Percentiles rank a stretch among this genome's conserved stretches.
Evolutionary conservation across 1,139 yeast genomes (phyloP).

Genomic region (Yamadazyma epiphylla): DNA sequence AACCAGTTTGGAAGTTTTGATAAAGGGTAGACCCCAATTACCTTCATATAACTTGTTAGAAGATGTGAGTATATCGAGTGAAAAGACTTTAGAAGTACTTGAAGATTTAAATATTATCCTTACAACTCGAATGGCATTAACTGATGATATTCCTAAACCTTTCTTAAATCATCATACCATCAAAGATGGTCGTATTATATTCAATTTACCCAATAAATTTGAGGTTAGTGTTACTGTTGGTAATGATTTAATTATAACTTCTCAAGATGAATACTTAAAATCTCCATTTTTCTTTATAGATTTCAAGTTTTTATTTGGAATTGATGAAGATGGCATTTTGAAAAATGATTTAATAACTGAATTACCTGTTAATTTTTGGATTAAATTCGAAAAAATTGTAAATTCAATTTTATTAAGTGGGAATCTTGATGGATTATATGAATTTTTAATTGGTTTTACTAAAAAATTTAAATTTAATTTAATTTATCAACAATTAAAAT

Average conservation of each 20-base stretch:
- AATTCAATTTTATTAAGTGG: slow-evolving; percentile 53
- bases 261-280: slow-evolving; percentile 29
- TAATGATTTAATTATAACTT: slow-evolving; percentile 44
- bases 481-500: slow-evolving; percentile 59
- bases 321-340: slow-evolving; percentile 25
- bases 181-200: slow-evolving; percentile 71
- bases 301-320: slow-evolving; percentile 59
- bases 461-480: slow-evolving; percentile 71
- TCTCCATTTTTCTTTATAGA: slow-evolving; percentile 78
- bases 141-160: slow-evolving; percentile 57
- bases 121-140: slow-evolving; percentile 70
- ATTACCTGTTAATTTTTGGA: slow-evolving; percentile 34
- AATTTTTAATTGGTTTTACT: slow-evolving; percentile 65
- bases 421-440: slow-evolving; percentile 60
- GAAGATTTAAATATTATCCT: slow-evolving; percentile 69
- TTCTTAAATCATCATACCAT: slow-evolving; percentile 58
- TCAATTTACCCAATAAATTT: slow-evolving; percentile 63
- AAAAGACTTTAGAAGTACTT: slow-evolving; percentile 59
- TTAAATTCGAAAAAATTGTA: slow-evolving; percentile 49
- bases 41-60: slow-evolving; percentile 62
- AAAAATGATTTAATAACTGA: slow-evolving; percentile 29
- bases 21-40: slow-evolving; percentile 72
- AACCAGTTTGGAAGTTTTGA: slow-evolving; percentile 82
- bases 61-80: slow-evolving; percentile 48
- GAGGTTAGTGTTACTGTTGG: slow-evolving; percentile 19